These are phyloP conservation scores for Cyamopsis tetragonoloba DNA, from an alignment of 306 rosid genomes.

Conservation along the genomic window DNA sequence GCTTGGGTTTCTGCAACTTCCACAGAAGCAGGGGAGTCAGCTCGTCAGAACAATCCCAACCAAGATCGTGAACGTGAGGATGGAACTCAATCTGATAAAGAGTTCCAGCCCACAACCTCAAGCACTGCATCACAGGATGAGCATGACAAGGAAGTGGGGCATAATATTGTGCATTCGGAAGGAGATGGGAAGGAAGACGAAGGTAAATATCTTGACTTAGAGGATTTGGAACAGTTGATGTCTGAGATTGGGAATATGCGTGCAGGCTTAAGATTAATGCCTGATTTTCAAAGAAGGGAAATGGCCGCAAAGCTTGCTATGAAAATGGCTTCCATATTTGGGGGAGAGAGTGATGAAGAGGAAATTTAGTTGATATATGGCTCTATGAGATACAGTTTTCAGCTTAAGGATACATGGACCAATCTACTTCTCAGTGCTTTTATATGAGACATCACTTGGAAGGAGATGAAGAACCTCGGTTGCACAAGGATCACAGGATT, in stretches of 20 bases:
- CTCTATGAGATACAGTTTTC: background rate
- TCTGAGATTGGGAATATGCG: constrained; percentile 86
- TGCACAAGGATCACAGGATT: background rate
- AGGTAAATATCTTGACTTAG: constrained; percentile 45
- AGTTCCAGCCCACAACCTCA: constrained; percentile 40
- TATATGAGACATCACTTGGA: background rate
- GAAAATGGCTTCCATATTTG: constrained; percentile 88
- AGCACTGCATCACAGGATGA: constrained; percentile 26
- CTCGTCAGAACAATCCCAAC: constrained; percentile 23
- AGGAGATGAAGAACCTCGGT: constrained; percentile 9
- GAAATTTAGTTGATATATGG: constrained; percentile 30
- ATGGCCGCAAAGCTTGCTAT: constrained; percentile 82
- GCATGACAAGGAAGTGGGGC: constrained; percentile 22
- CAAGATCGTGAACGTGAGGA: constrained; percentile 17
- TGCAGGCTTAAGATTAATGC: constrained; percentile 75
- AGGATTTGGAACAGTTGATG: constrained; percentile 84
- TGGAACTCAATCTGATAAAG: constrained; percentile 30
- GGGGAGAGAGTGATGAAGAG: constrained; percentile 71
- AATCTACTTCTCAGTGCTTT: background rate
- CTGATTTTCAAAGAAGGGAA: constrained; percentile 83
- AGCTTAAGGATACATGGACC: background rate
- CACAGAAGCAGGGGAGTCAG: constrained; percentile 33
- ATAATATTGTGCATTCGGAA: constrained; percentile 31
- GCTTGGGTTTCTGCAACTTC: constrained; percentile 59
- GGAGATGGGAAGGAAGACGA: constrained; percentile 29